phyloP scores from a whole-genome alignment of 192 early-diverging fungal species.

The Coemansia sp. region DNA sequence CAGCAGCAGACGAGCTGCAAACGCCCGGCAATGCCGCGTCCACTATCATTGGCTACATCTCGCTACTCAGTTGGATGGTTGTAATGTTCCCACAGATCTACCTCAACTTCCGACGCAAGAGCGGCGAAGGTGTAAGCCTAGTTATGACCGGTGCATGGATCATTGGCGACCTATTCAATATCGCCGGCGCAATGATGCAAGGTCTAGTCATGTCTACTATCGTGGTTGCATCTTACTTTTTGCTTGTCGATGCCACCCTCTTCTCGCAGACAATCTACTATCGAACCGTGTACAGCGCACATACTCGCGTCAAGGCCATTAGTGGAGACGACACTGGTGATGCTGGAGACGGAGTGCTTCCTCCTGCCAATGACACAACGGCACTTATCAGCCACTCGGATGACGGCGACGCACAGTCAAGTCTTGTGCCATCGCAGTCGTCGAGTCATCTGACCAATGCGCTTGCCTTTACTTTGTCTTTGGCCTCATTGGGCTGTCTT shows the following conservation, averaged over 20 bases:
- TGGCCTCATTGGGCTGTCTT: constrained; percentile 35
- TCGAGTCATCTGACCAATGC: constrained; percentile 20
- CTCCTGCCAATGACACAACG: neutral
- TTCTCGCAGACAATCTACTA: constrained; percentile 74
- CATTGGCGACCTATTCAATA: constrained; percentile 76
- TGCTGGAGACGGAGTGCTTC: neutral
- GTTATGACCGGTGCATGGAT: constrained; percentile 78
- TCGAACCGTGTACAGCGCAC: constrained; percentile 44
- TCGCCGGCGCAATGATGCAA: constrained; percentile 74
- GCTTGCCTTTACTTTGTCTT: constrained; percentile 31
- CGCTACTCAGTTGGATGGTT: constrained; percentile 77
- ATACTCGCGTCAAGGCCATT: constrained; percentile 21
- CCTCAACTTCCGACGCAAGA: constrained; percentile 78
- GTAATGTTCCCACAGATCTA: constrained; percentile 84
- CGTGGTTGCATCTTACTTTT: constrained; percentile 71
- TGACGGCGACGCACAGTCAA: neutral
- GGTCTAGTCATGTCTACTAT: constrained; percentile 74
- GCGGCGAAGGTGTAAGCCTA: constrained; percentile 75
- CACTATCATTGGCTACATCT: constrained; percentile 63
- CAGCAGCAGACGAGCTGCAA: neutral
- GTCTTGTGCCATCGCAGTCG: constrained; percentile 18
- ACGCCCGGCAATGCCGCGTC: constrained; percentile 18
- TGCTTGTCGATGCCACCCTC: constrained; percentile 69
- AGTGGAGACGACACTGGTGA: constrained; percentile 7
- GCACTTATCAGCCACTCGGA: constrained; percentile 14